These are phyloP conservation scores for Carex cristatella DNA, from an alignment of 176 grass and related monocot genomes.

Conservation along the genomic window DNA sequence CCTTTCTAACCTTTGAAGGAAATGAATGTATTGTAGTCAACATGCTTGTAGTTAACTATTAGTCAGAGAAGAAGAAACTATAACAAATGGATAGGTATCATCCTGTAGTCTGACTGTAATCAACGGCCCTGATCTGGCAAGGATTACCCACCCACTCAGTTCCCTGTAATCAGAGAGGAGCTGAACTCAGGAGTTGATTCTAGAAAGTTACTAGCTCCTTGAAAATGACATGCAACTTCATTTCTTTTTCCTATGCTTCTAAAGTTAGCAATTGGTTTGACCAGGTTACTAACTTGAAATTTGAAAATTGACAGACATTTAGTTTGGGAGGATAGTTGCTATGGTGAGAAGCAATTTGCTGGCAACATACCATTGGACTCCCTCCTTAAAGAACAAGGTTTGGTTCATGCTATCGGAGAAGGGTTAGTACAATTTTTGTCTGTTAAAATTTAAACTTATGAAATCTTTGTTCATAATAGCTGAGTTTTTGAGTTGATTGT, in stretches of 20 bases:
- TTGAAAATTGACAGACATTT: constrained; percentile 57
- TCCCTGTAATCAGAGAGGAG: neutral
- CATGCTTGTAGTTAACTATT: neutral
- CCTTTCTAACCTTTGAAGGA: neutral
- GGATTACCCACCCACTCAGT: neutral
- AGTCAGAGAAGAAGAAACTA: neutral
- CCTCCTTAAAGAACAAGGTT: constrained; percentile 22
- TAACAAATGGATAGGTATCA: neutral
- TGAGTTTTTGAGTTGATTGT: neutral
- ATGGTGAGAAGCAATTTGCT: constrained; percentile 35
- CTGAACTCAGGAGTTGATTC: neutral
- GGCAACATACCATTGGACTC: constrained; percentile 4
- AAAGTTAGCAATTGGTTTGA: neutral
- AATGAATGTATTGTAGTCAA: neutral
- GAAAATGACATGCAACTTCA: constrained; percentile 12
- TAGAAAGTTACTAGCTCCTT: neutral
- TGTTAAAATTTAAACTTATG: neutral
- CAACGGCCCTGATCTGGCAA: neutral
- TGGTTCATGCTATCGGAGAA: constrained; percentile 27
- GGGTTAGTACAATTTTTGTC: constrained; percentile 22
- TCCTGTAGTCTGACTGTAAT: neutral
- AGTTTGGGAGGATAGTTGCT: constrained; percentile 81
- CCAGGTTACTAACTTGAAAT: neutral
- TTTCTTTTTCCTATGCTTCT: neutral
- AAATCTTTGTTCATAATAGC: neutral